These are phyloP conservation scores for Theileria annulata DNA, from an alignment of 169 alveolate species.

Conservation along the genomic window DNA sequence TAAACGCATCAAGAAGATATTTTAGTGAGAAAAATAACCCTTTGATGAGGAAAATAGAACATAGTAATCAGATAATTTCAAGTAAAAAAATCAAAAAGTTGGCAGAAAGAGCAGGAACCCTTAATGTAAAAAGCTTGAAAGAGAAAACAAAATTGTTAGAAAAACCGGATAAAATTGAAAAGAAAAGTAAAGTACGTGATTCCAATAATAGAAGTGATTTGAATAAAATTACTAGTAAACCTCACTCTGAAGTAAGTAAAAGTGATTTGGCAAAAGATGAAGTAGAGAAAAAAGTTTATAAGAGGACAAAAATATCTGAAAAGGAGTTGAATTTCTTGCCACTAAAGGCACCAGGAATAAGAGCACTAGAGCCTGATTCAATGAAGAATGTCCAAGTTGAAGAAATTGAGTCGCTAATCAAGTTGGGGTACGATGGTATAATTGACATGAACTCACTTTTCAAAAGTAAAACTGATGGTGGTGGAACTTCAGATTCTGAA, in stretches of 20 bases:
- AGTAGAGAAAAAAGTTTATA: not conserved
- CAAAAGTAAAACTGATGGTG: not conserved
- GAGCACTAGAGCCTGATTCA: conserved; percentile 5
- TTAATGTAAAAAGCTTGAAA: conserved; percentile 58
- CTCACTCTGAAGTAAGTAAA: not conserved
- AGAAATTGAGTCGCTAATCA: conserved; percentile 17
- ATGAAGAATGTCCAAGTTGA: conserved; percentile 2
- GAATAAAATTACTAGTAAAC: not conserved
- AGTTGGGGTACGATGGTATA: conserved; percentile 39
- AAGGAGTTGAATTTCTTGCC: conserved; percentile 8
- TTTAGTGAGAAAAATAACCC: conserved; percentile 44
- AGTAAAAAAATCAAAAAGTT: conserved; percentile 18
- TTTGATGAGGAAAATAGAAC: conserved; percentile 24
- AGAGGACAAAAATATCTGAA: not conserved
- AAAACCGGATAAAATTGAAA: conserved; percentile 63
- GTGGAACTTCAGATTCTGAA: conserved; percentile 10
- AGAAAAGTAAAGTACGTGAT: conserved; percentile 49
- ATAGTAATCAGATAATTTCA: conserved; percentile 40
- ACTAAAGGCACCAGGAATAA: conserved; percentile 17
- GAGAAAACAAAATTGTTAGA: conserved; percentile 68
- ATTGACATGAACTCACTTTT: conserved; percentile 59
- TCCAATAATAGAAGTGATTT: not conserved
- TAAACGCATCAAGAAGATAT: conserved; percentile 14
- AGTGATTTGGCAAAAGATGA: not conserved
- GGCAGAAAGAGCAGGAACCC: conserved; percentile 42